Conservation (phyloP, 139 green algal genomes). For the Choricystis sp. region DNA sequence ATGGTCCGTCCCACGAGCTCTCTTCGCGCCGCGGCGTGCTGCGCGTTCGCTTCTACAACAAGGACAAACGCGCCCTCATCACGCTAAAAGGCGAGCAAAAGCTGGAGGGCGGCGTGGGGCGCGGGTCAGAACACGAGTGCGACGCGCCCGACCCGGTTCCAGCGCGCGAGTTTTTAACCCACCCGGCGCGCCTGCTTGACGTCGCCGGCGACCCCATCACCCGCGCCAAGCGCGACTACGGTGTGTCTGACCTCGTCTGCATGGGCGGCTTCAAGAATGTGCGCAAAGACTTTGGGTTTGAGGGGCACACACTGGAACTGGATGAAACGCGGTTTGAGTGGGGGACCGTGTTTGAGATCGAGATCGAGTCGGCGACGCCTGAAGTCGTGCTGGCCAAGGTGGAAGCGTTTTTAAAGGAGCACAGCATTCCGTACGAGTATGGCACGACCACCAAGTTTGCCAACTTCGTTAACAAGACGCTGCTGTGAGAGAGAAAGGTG, state of each 20-base stretch:
- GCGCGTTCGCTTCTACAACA: constrained; percentile 69
- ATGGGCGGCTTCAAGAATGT: constrained; percentile 83
- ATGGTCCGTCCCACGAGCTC: constrained; percentile 65
- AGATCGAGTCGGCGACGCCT: constrained; percentile 70
- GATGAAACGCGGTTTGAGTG: constrained; percentile 75
- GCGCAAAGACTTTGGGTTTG: constrained; percentile 57
- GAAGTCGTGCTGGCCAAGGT: constrained; percentile 49
- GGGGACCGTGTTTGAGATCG: constrained; percentile 77
- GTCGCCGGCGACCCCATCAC: constrained; percentile 18
- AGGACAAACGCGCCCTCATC: constrained; percentile 53
- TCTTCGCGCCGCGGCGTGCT: constrained; percentile 43
- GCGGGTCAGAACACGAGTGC: constrained; percentile 62
- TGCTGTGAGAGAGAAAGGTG: neutral
- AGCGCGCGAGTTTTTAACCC: constrained; percentile 30
- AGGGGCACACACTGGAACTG: constrained; percentile 67
- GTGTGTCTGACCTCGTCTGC: constrained; percentile 33
- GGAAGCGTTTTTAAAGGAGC: constrained; percentile 35
- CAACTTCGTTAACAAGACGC: constrained; percentile 30
- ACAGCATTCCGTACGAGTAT: constrained; percentile 49
- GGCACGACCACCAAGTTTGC: constrained; percentile 66
- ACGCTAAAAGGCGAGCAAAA: constrained; percentile 74
- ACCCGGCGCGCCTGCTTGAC: constrained; percentile 39
- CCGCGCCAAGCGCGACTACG: constrained; percentile 11
- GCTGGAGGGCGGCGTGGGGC: constrained; percentile 60
- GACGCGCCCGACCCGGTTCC: constrained; percentile 20